A percentile compares a stretch with the other conserved stretches of the same genome.
phyloP scores from a whole-genome alignment of 495 filamentous ascomycete species.

The Clohesyomyces aquaticus region DNA sequence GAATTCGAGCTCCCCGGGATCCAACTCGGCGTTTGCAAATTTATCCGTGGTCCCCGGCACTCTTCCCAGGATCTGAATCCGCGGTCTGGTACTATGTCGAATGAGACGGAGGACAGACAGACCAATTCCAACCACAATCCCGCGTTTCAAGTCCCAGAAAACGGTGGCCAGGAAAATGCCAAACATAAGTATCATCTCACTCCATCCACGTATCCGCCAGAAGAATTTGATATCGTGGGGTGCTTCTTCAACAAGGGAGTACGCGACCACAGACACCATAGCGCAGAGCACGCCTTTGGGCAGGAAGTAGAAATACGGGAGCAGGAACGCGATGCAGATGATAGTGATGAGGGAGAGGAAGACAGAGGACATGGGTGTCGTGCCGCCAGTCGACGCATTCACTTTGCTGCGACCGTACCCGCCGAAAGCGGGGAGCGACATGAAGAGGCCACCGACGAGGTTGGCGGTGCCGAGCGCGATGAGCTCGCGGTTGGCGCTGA shows the following conservation, averaged over 20 bases:
- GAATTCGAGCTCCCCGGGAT: constrained; percentile 77
- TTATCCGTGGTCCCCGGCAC: constrained; percentile 73
- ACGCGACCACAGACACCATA: constrained; percentile 95
- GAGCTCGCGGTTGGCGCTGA: constrained; percentile 93
- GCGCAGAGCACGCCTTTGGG: constrained; percentile 95
- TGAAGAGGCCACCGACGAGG: constrained; percentile 85
- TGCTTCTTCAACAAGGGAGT: constrained; percentile 91
- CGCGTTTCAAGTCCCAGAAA: constrained; percentile 66
- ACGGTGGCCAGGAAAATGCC: constrained; percentile 91
- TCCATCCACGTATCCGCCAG: constrained; percentile 77
- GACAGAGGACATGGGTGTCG: constrained; percentile 88
- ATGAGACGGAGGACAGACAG: constrained; percentile 87
- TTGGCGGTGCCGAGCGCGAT: constrained; percentile 92
- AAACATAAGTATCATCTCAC: constrained; percentile 82
- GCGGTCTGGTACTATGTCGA: constrained; percentile 82
- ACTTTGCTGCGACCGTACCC: constrained; percentile 97
- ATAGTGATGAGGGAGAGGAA: constrained; percentile 82
- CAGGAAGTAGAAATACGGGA: constrained; percentile 93
- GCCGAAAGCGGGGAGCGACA: constrained; percentile 89
- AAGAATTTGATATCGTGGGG: constrained; percentile 93
- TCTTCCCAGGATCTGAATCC: constrained; percentile 95
- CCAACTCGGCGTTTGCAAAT: constrained; percentile 87
- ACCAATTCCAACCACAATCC: constrained; percentile 87
- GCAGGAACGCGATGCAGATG: constrained; percentile 73
- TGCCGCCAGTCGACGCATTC: constrained; percentile 87